Evolutionary conservation across 176 grass and related monocot genomes (phyloP).

Genomic region (Phyllostachys edulis): DNA sequence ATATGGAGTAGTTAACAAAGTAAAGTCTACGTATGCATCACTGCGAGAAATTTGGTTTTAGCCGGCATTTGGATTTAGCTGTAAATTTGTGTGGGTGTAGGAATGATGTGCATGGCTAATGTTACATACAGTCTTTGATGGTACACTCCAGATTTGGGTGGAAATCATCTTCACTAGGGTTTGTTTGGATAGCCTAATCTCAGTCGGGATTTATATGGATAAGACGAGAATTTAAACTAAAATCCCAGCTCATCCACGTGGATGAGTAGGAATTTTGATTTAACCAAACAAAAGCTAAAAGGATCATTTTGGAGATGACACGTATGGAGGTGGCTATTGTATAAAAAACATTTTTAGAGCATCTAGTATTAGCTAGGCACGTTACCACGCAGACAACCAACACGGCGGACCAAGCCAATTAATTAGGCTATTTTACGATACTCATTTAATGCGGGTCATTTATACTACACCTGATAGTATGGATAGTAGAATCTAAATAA

Average conservation of each 20-base stretch:
- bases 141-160: not conserved
- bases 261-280: no score
- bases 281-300: no score
- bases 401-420: no score
- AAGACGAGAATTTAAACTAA: no score
- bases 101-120: not conserved
- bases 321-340: not conserved
- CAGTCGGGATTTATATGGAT: no score
- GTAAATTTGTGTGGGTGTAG: not conserved
- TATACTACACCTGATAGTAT: no score
- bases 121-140: not conserved
- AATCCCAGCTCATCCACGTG: no score
- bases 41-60: not conserved
- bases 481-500: no score
- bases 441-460: no score
- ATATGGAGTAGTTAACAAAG: not conserved
- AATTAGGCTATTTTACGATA: no score
- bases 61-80: not conserved
- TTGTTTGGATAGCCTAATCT: no score
- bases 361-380: not conserved
- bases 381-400: not conserved
- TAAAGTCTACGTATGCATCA: not conserved
- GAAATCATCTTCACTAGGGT: not conserved
- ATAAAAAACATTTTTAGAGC: not conserved
- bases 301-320: not conserved